phyloP scores from a whole-genome alignment of 257 asterid species.

The Knoxia roxburghii region DNA sequence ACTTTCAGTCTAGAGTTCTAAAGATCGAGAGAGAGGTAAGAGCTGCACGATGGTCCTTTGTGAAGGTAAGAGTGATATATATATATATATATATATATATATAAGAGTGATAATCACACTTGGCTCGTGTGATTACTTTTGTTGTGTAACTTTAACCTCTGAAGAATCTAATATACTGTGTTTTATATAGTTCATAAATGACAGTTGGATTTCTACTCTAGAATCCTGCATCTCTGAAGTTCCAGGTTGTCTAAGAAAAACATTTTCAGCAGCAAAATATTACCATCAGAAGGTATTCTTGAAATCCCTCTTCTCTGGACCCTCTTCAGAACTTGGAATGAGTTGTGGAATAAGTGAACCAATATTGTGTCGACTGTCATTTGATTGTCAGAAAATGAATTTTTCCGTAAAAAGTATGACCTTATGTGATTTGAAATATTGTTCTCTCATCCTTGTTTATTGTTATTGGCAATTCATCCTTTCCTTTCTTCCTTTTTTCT shows the following conservation, averaged over 20 bases:
- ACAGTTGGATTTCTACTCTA: slow-evolving; percentile 25
- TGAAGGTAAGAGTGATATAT: slow-evolving; percentile 41
- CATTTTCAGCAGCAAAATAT: slow-evolving; percentile 41
- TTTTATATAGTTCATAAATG: slow-evolving; percentile 38
- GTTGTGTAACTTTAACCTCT: background rate
- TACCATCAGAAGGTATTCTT: slow-evolving; percentile 71
- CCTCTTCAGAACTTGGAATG: background rate
- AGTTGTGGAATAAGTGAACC: background rate
- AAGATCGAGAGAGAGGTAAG: slow-evolving; percentile 41
- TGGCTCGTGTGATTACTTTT: slow-evolving; percentile 11
- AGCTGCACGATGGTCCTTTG: slow-evolving; percentile 58
- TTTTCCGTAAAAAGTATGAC: background rate
- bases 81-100: too few species aligned
- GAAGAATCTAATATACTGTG: slow-evolving; percentile 8
- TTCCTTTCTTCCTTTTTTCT: background rate
- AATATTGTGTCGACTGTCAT: background rate
- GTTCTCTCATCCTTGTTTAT: background rate
- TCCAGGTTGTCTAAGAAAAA: slow-evolving; percentile 20
- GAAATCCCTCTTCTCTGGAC: background rate
- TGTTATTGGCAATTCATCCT: background rate
- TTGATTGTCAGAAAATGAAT: background rate
- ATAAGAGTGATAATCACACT: slow-evolving; percentile 11
- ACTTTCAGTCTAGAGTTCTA: slow-evolving; percentile 47
- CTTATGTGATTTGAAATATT: background rate
- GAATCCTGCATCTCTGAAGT: slow-evolving; percentile 41